Evolutionary conservation across 352 stramenopile genomes (phyloP), one percentile per base, ranked within the genome.

Genomic region (Phytophthora sansomeana): DNA sequence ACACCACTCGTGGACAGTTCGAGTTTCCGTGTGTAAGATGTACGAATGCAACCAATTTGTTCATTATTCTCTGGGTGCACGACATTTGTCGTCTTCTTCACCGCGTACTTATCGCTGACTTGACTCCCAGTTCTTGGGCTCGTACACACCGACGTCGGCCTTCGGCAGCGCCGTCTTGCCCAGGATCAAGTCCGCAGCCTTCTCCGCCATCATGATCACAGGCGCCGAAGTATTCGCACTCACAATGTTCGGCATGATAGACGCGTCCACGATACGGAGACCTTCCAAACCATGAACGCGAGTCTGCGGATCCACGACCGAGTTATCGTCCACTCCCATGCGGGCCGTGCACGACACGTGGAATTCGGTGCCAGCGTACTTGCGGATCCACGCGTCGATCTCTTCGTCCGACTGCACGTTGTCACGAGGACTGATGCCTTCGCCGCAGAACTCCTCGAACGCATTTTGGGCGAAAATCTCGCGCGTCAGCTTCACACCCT

Each of bases 141-240:
- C 36, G 63, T 91, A 95, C 30, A 95, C 84, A 7, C 79, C 72
- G 9, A 81, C 82, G 7, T 64, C 90, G 1, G 71, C 79, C 69
- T 89, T 89, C n/a, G 80, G 72, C 50, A 95, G 68, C 13, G 82
- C 59, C 8, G 67, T 52, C 39, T 85, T 87, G 42, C 75, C 82
- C 35, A 92, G 69, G 43, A 98, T 97, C 56, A 97, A 89, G 55
- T 98, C 89, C 32, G 94, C 91, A 3, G 87, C 90, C 69, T 97
- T 97, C 67, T 98, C 93, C 5, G 88, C 94, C 17, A 98, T 77
- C 77, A 97, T 96, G 69, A 98, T 94, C 21, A 95, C 89, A 4
- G 92, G 95, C 2, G 75, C 90, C 75, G 98, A 97, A 16, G 96
- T 86, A 75, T 98, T 98, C 39, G 93, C 95, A 58, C 92, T 98